phyloP scores from a whole-genome alignment of 305 asterid genomes.

The Fraxinus ornus region DNA sequence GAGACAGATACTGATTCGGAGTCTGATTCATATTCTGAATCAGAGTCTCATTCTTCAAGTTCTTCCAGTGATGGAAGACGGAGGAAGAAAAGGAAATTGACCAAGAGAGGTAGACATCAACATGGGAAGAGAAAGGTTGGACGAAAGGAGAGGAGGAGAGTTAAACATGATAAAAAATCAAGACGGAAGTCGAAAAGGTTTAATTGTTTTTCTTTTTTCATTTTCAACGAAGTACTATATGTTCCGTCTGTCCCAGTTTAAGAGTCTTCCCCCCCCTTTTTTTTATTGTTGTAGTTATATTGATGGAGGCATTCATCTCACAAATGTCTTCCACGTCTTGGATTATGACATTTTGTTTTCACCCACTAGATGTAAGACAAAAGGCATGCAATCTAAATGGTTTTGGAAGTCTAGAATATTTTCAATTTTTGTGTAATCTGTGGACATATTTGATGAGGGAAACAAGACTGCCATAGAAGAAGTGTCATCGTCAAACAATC shows the following conservation, averaged over 20 bases:
- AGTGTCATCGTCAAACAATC: background rate
- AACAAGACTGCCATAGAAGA: background rate
- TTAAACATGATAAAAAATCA: conserved; percentile 42
- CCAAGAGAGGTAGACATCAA: conserved; percentile 48
- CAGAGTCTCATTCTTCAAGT: conserved; percentile 67
- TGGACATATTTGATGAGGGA: conserved; percentile 4
- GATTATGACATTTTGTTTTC: background rate
- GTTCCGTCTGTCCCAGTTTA: background rate
- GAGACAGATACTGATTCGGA: conserved; percentile 59
- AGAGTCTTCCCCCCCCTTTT: background rate
- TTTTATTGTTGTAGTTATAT: background rate
- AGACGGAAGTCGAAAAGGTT: conserved; percentile 49
- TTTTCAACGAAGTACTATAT: conserved; percentile 14
- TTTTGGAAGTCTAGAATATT: background rate
- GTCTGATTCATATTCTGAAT: conserved; percentile 55
- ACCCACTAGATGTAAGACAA: conserved; percentile 4
- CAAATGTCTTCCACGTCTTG: conserved; percentile 6
- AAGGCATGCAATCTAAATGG: background rate
- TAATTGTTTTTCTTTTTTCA: conserved; percentile 17
- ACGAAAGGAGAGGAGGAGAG: conserved; percentile 43
- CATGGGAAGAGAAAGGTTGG: conserved; percentile 48
- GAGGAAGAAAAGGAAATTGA: conserved; percentile 64
- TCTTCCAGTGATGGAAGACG: conserved; percentile 82
- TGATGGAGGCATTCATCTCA: conserved; percentile 9
- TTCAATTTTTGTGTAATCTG: conserved; percentile 16